Base-by-base conservation (phyloP, 495 filamentous ascomycete genomes). In the Mycothermus thermophilus region DNA sequence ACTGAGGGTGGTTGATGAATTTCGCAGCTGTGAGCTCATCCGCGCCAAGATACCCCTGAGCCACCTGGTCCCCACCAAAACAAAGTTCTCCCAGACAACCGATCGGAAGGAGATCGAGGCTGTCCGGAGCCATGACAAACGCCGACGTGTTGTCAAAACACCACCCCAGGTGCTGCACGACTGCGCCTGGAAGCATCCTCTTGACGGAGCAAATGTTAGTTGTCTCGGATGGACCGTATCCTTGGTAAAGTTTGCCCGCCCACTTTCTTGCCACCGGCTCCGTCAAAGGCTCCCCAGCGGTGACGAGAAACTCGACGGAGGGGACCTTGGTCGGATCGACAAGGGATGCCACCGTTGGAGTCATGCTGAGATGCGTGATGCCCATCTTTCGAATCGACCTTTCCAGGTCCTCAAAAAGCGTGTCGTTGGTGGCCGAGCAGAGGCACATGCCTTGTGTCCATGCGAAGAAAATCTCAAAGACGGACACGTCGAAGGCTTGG, bases 31-130 rank as follows among this genome's bases (percentile, higher is more conserved):
- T 77, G 20, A 79, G 53, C 3, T 67, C 62, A 1, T 63, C 59
- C 47, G 62, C 60, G 30, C 70, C 65, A 22, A 86, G 59, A 47
- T 88, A 88, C 4, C 79, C 81, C n/a, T 66, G 62, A 32, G 72
- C 77, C 21, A 87, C 67, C 57, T 88, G 82, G 29, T 77, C 72
- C 1, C 83, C 83, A n/a, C 80, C 83, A 51, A 86, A 85, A 42
- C 74, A 83, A n/a, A 88, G 54, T 51, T 88, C 80, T 12, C 83
- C 83, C 25, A 80, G 54, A 31, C 66, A 74, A n/a, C 83, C 83
- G 0, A 66, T 43, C 0, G 79, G 80, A 6, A 80, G 50, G 2
- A 74, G 22, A 3, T 54, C 40, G 9, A 66, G 50, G 5, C 55
- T 49, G 1, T 50, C 46, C 6, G 55, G 55, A 9, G 53, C 57